Evolutionary conservation across 2,329 filamentous ascomycete species (phyloP), one percentile per base, ranked within the genome.

Genomic region (Chrysosphaeria jannelii): DNA sequence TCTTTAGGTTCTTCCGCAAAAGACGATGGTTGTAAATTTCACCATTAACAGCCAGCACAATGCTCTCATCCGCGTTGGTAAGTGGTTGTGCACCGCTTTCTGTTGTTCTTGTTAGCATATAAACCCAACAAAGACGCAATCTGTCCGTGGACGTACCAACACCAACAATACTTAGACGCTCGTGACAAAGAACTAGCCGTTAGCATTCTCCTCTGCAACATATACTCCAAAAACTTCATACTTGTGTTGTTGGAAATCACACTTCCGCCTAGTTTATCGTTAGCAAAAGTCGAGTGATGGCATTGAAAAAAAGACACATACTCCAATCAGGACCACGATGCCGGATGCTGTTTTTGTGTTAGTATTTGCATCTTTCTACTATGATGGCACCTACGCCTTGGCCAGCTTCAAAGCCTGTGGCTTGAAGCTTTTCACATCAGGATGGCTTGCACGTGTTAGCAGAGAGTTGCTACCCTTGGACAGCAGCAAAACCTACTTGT

Each of bases 11-110:
- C 51, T 91, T 93, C 42, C 85, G 70, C 39, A 97, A 57, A 39
- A 90, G 62, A 42, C 81, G 72, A 52, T 97, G 85, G 65, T 97
- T 97, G 60, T 97, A 97, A 44, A 97, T 97, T 46, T 97, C 85
- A 48, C 85, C 85, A 48, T 97, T 97, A 62, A 93, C 85, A 33
- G 85, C 81, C 30, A 97, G 64, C 32, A 81, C 67, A 38, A 97
- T 68, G 37, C 57, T 69, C 33, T 66, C 69, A 44, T 93, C 81
- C 35, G 76, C 65, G 53, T 78, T 93, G 54, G 81, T 70, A 34
- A 97, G 57, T 32, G 85, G 85, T 50, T 97, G 85, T 24, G 85
- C 81, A 43, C 85, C 85, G 39, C 74, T 81, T 45, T 93, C 81
- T 81, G 43, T 21, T 27, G 21, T 28, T n/a, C 14, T 23, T 25